A percentile compares a stretch with the other conserved stretches of the same genome.
Evolutionary conservation across 495 filamentous ascomycete genomes (phyloP).

Genomic region (Pyronema domesticum): DNA sequence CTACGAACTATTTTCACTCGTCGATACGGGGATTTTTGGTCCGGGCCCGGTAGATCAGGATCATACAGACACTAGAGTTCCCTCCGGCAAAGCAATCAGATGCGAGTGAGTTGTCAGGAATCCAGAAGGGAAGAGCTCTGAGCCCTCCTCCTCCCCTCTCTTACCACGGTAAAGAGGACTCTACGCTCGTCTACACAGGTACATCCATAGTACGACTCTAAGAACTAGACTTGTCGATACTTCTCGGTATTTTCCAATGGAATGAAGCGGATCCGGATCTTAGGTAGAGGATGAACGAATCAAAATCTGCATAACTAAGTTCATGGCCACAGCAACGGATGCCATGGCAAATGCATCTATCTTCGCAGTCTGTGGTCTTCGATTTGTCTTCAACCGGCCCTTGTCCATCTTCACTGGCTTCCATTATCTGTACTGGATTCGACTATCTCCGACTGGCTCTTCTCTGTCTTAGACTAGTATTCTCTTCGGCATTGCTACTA

Average conservation of each 20-base stretch:
- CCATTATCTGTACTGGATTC: not conserved
- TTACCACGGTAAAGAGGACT: too few relatives aligned
- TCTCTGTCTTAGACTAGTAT: too few relatives aligned
- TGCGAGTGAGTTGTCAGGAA: conserved; percentile 5
- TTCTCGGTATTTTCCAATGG: not conserved
- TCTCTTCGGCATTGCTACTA: too few relatives aligned
- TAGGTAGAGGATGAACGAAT: not conserved
- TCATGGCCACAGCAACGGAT: too few relatives aligned
- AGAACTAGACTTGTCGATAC: too few relatives aligned
- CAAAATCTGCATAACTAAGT: not conserved
- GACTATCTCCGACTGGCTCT: too few relatives aligned
- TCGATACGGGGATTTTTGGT: not conserved
- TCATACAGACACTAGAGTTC: not conserved
- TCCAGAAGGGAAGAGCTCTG: not conserved
- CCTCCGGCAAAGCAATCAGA: not conserved
- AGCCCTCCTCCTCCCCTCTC: too few relatives aligned
- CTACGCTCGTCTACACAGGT: too few relatives aligned
- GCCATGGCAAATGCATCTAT: too few relatives aligned
- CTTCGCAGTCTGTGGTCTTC: too few relatives aligned
- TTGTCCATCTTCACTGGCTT: not conserved
- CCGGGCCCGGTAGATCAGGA: conserved; percentile 3
- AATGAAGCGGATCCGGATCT: not conserved
- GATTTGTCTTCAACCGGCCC: not conserved
- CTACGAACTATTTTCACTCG: not conserved
- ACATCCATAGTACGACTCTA: too few relatives aligned